Base-by-base conservation (phyloP, 805 yeast genomes). In the Blastobotrys robertii region DNA sequence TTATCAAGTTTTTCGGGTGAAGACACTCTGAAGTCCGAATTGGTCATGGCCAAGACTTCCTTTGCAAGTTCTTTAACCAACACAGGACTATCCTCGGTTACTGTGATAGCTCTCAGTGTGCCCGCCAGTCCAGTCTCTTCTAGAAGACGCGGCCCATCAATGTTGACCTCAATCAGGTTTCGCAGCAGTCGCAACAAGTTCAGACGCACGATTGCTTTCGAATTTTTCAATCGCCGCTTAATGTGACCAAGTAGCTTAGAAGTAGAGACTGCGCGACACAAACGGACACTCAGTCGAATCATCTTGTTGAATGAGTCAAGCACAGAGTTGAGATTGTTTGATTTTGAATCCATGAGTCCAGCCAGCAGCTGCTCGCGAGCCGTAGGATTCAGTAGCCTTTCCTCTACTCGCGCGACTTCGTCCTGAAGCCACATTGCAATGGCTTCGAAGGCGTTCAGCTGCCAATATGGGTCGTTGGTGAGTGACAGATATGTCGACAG, bases 391-490 rank as follows among this genome's bases (percentile, higher is more conserved):
- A 39, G 19, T 3, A 56, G 43, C 16, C 37, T 37, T 12, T 49
- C 45, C 30, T 51, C 46, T 3, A 50, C 49, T 35, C 50, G 37
- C 19, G 49, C 32, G 4, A 45, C 39, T 29, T 60, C 62, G 9
- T 55, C 60, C 8, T 51, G 55, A 15, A 60, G 46, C 69, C 69
- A 64, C 1, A 55, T 54, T 3, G 54, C 50, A 2, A 76, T 61
- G 0, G 79, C 69, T 25, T 75, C 78, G 47, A 73, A 62, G 2
- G 79, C 74, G 52, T 70, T 73, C 13, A 72, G 68, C 54, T 73
- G 77, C 79, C 80, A 76, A 50, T 74, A 73, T 0, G 76, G 70
- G 50, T 76, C 79, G 8, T 65, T 49, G 3, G 73, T 52, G 11
- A 76, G 59, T 11, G 59, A 56, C 31, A 66, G 59, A 45, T 74